Evolutionary conservation across 2,329 filamentous ascomycete genomes (phyloP), one percentile per base, ranked within the genome.

Genomic region (Grosmannia huntii): DNA sequence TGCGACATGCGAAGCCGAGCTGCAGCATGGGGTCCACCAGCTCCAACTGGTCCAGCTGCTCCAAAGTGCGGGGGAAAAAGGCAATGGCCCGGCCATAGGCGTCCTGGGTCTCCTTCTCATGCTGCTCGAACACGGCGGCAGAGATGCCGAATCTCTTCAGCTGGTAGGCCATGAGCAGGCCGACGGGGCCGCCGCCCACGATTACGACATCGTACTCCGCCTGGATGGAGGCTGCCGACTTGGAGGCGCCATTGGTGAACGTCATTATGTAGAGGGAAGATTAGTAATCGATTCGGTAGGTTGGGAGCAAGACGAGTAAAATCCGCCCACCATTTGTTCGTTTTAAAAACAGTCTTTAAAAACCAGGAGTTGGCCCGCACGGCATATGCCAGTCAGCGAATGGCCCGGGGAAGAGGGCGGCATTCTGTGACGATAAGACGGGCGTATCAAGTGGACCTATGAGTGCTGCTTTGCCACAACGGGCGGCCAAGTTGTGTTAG

Each of bases 51-150:
- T 79, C 76, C 1, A 82, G 72, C 66, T 79, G 74, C 65, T 81
- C 78, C 49, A 69, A 70, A 6, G 73, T 76, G 1, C 78, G 70
- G 1, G 77, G 76, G 59, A 75, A 81, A 2, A 81, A 72, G 0
- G 78, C 78, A 60, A 79, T 78, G 14, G 78, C 78, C 9, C 78
- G 73, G 19, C 78, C 78, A 65, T 77, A 79, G n/a, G 72, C 66
- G 59, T 78, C 75, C 64, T 79, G 77, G 1, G 70, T 66, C 0
- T 73, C 72, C 62, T 79, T 79, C 36, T 70, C 65, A 52, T 77
- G 64, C 59, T 76, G 74, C 62, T 80, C 77, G 57, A 80, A 71
- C 52, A 79, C 75, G 57, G 72, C 72, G 50, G 77, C 68, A 58
- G 68, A 70, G 56, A 71, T 66, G 59, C 64, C 69, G 61, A 70